A percentile compares a stretch with the other conserved stretches of the same genome.
Conservation (phyloP, 208 protist species). For the Novymonas esmeraldas region DNA sequence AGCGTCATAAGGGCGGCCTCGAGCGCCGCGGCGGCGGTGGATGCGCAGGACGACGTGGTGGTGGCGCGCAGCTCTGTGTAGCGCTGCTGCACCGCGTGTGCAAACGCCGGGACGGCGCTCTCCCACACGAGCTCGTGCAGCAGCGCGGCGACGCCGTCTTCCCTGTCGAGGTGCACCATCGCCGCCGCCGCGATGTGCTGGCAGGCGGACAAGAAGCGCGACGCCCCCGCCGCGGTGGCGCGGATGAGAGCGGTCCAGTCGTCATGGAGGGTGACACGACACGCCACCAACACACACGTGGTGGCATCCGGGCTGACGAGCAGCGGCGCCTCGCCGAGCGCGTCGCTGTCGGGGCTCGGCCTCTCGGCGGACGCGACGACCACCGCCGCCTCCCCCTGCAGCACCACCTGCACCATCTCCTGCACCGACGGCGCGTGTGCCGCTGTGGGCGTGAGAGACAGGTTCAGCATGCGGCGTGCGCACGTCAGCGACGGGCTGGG, state of each 20-base stretch:
- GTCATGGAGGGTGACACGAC: constrained; percentile 46
- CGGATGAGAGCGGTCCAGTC: neutral
- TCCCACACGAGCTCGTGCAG: constrained; percentile 49
- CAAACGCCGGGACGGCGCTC: constrained; percentile 63
- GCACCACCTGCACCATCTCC: constrained; percentile 29
- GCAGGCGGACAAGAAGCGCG: constrained; percentile 6
- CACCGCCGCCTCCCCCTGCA: constrained; percentile 15
- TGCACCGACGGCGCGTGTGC: constrained; percentile 3
- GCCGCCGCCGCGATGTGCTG: constrained; percentile 26
- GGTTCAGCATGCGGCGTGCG: constrained; percentile 17
- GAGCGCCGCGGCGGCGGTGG: neutral
- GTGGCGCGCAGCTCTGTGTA: neutral
- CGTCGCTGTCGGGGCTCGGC: neutral
- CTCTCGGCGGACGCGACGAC: constrained; percentile 9
- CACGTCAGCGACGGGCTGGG: neutral
- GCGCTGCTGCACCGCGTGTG: constrained; percentile 99
- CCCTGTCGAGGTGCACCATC: constrained; percentile 55
- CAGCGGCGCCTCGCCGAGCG: constrained; percentile 23
- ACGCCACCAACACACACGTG: constrained; percentile 62
- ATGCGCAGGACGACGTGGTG: neutral
- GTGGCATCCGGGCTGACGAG: constrained; percentile 60
- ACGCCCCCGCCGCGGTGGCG: neutral
- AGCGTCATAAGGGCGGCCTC: neutral
- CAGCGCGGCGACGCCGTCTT: constrained; percentile 12
- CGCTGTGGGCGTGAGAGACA: constrained; percentile 6